phyloP scores from a whole-genome alignment of 805 yeast genomes.

The Blastobotrys mokoenaii region DNA sequence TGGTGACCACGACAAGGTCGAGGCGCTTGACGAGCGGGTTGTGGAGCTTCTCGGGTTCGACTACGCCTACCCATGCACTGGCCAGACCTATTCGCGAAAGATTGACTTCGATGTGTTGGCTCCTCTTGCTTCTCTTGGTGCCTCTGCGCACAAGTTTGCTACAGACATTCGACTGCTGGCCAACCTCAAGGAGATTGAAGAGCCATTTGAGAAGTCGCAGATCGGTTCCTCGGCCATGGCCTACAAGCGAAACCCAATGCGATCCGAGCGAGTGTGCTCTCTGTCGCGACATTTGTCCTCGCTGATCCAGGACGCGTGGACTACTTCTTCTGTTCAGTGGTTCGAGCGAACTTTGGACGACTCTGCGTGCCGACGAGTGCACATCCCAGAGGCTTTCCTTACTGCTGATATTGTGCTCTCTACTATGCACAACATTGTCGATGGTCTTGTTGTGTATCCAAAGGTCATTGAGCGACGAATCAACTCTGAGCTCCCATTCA shows the following conservation, averaged over 20 bases:
- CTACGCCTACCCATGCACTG: slow-evolving; percentile 94
- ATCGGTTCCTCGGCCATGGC: slow-evolving; percentile 99
- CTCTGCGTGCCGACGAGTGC: slow-evolving; percentile 94
- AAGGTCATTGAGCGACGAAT: slow-evolving; percentile 97
- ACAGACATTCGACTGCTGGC: slow-evolving; percentile 95
- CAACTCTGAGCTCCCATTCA: slow-evolving; percentile 89
- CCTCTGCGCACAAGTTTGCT: slow-evolving; percentile 94
- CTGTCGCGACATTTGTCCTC: slow-evolving; percentile 92
- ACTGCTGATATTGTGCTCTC: slow-evolving; percentile 90
- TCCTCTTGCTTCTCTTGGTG: slow-evolving; percentile 91
- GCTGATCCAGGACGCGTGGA: slow-evolving; percentile 83
- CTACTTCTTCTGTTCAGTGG: slow-evolving; percentile 98
- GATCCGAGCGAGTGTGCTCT: slow-evolving; percentile 98
- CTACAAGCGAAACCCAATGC: slow-evolving; percentile 98
- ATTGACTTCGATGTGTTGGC: slow-evolving; percentile 91
- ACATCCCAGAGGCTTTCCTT: slow-evolving; percentile 91
- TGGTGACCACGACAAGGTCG: slow-evolving; percentile 96
- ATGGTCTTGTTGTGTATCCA: slow-evolving; percentile 96
- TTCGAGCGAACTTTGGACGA: slow-evolving; percentile 98
- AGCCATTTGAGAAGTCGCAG: slow-evolving; percentile 97
- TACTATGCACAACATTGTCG: slow-evolving; percentile 83
- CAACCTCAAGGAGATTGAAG: slow-evolving; percentile 94
- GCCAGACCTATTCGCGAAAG: slow-evolving; percentile 98
- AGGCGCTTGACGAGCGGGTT: slow-evolving; percentile 81
- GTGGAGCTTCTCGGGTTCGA: slow-evolving; percentile 90